Evolutionary conservation across 2,329 filamentous ascomycete species (phyloP).

Genomic region (Pestalotiopsis sp.): DNA sequence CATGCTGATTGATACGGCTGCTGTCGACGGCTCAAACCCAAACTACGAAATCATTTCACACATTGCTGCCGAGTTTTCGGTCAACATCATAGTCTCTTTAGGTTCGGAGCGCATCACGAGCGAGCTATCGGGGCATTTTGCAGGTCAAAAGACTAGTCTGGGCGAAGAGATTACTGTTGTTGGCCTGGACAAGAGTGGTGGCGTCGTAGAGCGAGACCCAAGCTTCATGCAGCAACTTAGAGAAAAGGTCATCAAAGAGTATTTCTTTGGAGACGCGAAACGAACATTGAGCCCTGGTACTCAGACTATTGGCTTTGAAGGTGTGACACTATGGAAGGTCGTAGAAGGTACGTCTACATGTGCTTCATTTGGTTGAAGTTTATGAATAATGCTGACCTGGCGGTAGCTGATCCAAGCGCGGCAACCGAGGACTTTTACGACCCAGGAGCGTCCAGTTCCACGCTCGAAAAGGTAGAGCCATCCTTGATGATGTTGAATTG

Average conservation of each 20-base stretch:
- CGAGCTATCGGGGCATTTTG: slow-evolving; percentile 74
- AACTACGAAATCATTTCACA: slow-evolving; percentile 81
- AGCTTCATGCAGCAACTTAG: slow-evolving; percentile 73
- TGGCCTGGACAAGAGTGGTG: slow-evolving; percentile 81
- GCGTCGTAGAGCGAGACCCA: slow-evolving; percentile 77
- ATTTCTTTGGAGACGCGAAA: slow-evolving; percentile 86
- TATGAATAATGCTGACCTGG: background rate
- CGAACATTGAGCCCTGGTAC: slow-evolving; percentile 85
- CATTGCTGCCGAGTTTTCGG: slow-evolving; percentile 63
- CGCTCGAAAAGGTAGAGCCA: slow-evolving; percentile 65
- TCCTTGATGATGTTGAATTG: slow-evolving; percentile 75
- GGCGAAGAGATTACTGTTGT: slow-evolving; percentile 77
- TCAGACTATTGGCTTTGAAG: slow-evolving; percentile 78
- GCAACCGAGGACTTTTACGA: slow-evolving; percentile 32
- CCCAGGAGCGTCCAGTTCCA: slow-evolving; percentile 16
- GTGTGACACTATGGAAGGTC: slow-evolving; percentile 73
- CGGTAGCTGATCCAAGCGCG: slow-evolving; percentile 10
- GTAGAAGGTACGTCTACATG: slow-evolving; percentile 55
- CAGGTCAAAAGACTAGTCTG: slow-evolving; percentile 53
- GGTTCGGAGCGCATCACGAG: slow-evolving; percentile 78
- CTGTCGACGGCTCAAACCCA: slow-evolving; percentile 66
- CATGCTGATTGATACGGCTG: slow-evolving; percentile 84
- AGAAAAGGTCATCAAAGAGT: slow-evolving; percentile 81
- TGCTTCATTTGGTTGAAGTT: background rate
- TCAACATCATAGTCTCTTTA: slow-evolving; percentile 81